phyloP scores from a whole-genome alignment of 345 rosid genomes.

The Populus simonii region DNA sequence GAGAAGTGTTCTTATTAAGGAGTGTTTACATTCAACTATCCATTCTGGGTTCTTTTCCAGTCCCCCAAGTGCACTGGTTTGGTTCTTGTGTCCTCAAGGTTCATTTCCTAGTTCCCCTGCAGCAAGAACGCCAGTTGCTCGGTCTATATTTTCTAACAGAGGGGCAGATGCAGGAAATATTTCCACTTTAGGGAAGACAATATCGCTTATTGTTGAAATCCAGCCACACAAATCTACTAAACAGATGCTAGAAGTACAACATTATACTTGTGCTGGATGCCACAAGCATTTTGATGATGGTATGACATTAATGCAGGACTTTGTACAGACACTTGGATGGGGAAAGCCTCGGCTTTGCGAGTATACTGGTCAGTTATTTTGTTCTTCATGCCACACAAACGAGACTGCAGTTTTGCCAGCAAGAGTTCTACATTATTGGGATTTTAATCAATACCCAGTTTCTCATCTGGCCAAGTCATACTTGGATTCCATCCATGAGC shows the following conservation, averaged over 20 bases:
- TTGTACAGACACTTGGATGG: slow-evolving; percentile 81
- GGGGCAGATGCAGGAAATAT: slow-evolving; percentile 36
- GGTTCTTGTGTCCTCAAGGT: slow-evolving; percentile 78
- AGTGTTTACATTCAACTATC: slow-evolving; percentile 68
- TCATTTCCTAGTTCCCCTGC: slow-evolving; percentile 47
- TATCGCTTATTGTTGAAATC: slow-evolving; percentile 73
- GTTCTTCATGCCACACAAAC: slow-evolving; percentile 86
- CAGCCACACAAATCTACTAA: slow-evolving; percentile 62
- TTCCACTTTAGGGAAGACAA: slow-evolving; percentile 73
- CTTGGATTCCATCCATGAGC: slow-evolving; percentile 85
- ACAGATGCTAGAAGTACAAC: slow-evolving; percentile 80
- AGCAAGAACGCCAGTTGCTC: slow-evolving; percentile 35
- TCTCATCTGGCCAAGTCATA: slow-evolving; percentile 89
- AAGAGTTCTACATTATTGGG: slow-evolving; percentile 90
- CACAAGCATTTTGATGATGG: slow-evolving; percentile 79
- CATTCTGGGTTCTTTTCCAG: slow-evolving; percentile 50
- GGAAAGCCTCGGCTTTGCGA: slow-evolving; percentile 90
- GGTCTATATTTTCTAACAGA: slow-evolving; percentile 22
- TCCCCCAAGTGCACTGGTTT: slow-evolving; percentile 61
- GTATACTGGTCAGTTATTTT: slow-evolving; percentile 84
- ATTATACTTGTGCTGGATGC: slow-evolving; percentile 91
- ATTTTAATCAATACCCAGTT: slow-evolving; percentile 72
- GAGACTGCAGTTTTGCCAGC: slow-evolving; percentile 87
- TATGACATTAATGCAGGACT: slow-evolving; percentile 61
- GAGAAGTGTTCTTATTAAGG: slow-evolving; percentile 85